Base-by-base conservation (phyloP, 2,329 filamentous ascomycete species). In the Diaporthe velutina region DNA sequence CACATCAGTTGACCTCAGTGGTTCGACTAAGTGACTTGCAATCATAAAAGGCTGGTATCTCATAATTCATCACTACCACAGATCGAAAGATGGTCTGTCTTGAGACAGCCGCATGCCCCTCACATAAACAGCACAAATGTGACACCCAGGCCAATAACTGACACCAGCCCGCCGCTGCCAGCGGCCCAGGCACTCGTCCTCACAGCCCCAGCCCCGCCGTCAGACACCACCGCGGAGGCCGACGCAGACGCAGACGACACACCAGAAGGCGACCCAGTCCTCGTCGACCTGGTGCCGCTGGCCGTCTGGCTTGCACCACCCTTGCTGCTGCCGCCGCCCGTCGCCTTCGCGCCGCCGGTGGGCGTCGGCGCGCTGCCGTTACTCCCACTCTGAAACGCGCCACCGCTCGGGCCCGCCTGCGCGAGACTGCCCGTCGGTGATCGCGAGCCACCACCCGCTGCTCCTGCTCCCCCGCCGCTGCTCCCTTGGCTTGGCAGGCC, bases 41-140 rank as follows among this genome's bases (percentile, higher is more conserved):
- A 38, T 38, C 19, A 35, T 13, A 67, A 52, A 52, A n/a, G 12
- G 6, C 15, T 52, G 45, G 45, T 67, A 54, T 67, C 48, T 67
- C 45, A 9, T 52, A 52, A 52, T 35, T 35, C 61, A 19, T 52
- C 25, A 28, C 25, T 30, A 12, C 58, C 35, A 17, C 3, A 3
- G 15, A 1, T 33, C 28, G 19, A 33, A 33, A 55, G 5, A 30
- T 8, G 5, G 5, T 38, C 2, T 19, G 15, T 30, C 28, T 28
- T 7, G 7, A 55, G 25, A 55, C 52, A 55, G 28, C 17, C 15
- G 30, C 5, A 40, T 25, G 12, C 25, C 8, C 8, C 64, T 52
- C 33, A 67, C 64, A 67, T 67, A 25, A 67, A 67, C 8, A 67
- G n/a, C 33, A 50, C 64, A 52, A 67, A 52, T 9, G 64, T 67